A percentile compares a stretch with the other conserved stretches of the same genome.
Conservation (phyloP, 495 filamentous ascomycete genomes). For the Hyaloscypha bicolor region DNA sequence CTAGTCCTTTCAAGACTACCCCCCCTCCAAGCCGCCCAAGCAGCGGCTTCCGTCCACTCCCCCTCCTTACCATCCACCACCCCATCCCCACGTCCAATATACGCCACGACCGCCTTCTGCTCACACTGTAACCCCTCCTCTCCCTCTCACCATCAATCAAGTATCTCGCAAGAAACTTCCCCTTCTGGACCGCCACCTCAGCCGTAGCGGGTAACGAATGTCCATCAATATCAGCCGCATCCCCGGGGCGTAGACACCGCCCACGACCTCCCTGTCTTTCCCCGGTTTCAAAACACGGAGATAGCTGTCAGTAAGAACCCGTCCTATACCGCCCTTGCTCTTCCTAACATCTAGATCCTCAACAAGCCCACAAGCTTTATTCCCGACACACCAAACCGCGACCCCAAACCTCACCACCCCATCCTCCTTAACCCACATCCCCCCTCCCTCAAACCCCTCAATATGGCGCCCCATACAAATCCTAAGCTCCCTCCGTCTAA, state of each 20-base stretch:
- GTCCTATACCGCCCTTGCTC: conserved; percentile 24
- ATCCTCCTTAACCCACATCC: conserved; percentile 32
- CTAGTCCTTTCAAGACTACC: conserved; percentile 14
- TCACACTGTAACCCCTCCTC: neutral
- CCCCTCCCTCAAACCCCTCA: conserved; percentile 29
- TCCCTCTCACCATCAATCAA: neutral
- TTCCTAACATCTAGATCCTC: conserved; percentile 31
- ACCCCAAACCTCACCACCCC: conserved; percentile 35
- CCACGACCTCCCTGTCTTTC: neutral
- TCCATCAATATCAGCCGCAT: conserved; percentile 64
- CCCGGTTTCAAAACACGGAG: conserved; percentile 28
- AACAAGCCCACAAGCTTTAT: conserved; percentile 26
- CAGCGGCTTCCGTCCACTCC: conserved; percentile 11
- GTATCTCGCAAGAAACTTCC: conserved; percentile 68
- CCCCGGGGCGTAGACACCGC: conserved; percentile 76
- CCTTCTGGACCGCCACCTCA: conserved; percentile 82
- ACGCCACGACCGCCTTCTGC: conserved; percentile 2
- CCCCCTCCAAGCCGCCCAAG: conserved; percentile 17
- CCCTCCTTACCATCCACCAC: conserved; percentile 6
- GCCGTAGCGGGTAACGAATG: conserved; percentile 69
- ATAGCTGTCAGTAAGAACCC: conserved; percentile 36
- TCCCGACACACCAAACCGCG: conserved; percentile 37
- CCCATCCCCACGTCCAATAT: conserved; percentile 10
- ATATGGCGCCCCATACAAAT: conserved; percentile 33
- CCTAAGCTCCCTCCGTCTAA: conserved; percentile 29